A percentile compares a stretch with the other conserved stretches of the same genome.
phyloP scores from a whole-genome alignment of 1,284 basidiomycete genomes.

The Puccinia novopanici region DNA sequence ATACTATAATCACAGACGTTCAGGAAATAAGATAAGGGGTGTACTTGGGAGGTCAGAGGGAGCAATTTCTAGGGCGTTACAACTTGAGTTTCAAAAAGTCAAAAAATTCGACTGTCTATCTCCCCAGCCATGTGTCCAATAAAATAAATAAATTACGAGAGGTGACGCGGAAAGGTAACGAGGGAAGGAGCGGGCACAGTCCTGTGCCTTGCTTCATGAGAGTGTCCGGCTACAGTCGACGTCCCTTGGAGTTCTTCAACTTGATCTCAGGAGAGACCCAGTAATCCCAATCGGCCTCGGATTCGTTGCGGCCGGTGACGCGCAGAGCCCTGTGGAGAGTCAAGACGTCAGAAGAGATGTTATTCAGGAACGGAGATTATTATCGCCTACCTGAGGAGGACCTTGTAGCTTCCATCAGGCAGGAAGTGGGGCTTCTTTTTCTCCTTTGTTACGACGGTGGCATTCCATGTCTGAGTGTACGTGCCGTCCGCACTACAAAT shows the following conservation, averaged over 20 bases:
- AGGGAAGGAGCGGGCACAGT: too few relatives aligned
- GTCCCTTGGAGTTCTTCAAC: background rate
- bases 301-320: background rate
- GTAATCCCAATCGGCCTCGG: background rate
- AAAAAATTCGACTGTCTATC: too few relatives aligned
- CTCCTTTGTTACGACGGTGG: background rate
- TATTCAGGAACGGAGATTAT: background rate
- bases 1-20: too few relatives aligned
- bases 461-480: background rate
- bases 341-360: too few relatives aligned
- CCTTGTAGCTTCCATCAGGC: constrained; percentile 12
- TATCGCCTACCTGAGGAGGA: background rate
- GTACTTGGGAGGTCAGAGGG: too few relatives aligned
- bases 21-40: too few relatives aligned
- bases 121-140: too few relatives aligned
- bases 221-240: background rate
- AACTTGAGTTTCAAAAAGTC: too few relatives aligned
- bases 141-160: too few relatives aligned
- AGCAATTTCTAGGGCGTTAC: too few relatives aligned
- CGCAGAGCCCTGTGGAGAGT: background rate
- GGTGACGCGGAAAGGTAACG: too few relatives aligned
- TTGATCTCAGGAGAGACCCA: background rate
- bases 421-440: background rate
- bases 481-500: background rate
- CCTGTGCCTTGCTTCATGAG: background rate